phyloP scores from a whole-genome alignment of 352 stramenopile genomes.

The Pythium volutum region DNA sequence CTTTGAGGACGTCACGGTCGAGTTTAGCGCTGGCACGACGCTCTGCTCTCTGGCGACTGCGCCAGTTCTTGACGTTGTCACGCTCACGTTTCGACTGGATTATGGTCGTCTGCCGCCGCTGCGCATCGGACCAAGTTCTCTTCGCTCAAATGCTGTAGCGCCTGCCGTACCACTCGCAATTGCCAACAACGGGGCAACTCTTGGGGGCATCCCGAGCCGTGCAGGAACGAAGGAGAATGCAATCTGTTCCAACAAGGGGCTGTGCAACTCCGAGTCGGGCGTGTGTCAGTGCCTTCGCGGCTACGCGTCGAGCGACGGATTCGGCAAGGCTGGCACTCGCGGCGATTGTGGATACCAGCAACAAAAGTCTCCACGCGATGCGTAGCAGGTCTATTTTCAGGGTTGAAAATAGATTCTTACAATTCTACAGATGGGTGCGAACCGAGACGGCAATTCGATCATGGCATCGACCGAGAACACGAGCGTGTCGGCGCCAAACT shows the following conservation, averaged over 20 bases:
- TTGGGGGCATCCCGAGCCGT: slow-evolving; percentile 40
- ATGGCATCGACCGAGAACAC: slow-evolving; percentile 4
- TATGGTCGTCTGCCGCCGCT: slow-evolving; percentile 49
- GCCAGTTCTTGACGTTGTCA: slow-evolving; percentile 44
- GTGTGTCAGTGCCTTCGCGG: slow-evolving; percentile 47
- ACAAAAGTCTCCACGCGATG: slow-evolving; percentile 9
- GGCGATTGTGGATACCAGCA: slow-evolving; percentile 59
- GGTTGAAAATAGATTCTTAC: slow-evolving; percentile 25
- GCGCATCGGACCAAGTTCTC: slow-evolving; percentile 24
- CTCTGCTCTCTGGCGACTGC: slow-evolving; percentile 35
- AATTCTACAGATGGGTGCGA: not conserved
- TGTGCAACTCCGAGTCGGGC: slow-evolving; percentile 67
- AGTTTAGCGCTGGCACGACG: slow-evolving; percentile 36
- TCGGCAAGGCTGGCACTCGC: slow-evolving; percentile 47
- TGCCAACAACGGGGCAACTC: slow-evolving; percentile 38
- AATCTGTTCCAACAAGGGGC: slow-evolving; percentile 85
- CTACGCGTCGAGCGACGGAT: slow-evolving; percentile 62
- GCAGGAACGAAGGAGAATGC: slow-evolving; percentile 88
- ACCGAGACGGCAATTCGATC: not conserved
- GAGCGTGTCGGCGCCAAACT: not conserved
- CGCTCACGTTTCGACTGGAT: slow-evolving; percentile 49
- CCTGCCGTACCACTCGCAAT: slow-evolving; percentile 24
- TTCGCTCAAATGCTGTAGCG: slow-evolving; percentile 19
- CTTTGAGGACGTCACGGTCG: slow-evolving; percentile 50
- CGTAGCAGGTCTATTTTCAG: not conserved